Evolutionary conservation across 2,329 filamentous ascomycete species (phyloP).

Genomic region (Exophiala xenobiotica): DNA sequence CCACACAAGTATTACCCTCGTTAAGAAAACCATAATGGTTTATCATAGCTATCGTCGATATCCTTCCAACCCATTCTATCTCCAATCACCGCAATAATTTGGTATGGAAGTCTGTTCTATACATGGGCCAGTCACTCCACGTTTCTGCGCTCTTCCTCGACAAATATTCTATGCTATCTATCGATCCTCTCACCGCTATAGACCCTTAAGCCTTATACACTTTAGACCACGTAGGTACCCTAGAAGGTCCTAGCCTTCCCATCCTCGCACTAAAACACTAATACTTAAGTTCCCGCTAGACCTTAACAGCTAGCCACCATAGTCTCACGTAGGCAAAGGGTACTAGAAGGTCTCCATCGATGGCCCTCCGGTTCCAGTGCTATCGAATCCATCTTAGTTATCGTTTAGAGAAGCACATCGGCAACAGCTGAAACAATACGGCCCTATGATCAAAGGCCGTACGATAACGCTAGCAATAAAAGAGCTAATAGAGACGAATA

Average conservation of each 20-base stretch:
- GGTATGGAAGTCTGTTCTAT: neutral
- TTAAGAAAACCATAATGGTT: neutral
- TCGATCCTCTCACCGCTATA: neutral
- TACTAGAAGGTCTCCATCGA: slow-evolving; percentile 1
- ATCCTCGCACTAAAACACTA: neutral
- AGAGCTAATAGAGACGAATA: neutral
- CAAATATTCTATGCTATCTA: neutral
- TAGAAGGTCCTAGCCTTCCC: neutral
- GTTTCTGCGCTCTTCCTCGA: neutral
- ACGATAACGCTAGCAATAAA: neutral
- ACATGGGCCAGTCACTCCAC: neutral
- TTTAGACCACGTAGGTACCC: neutral
- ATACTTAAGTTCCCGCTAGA: neutral
- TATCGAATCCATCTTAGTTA: neutral
- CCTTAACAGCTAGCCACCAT: neutral
- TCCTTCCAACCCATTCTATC: neutral
- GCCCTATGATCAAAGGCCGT: neutral
- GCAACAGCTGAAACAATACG: neutral
- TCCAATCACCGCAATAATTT: neutral
- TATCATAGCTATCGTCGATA: neutral
- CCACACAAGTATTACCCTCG: neutral
- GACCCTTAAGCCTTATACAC: neutral
- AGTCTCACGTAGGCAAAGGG: neutral
- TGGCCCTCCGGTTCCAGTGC: neutral
- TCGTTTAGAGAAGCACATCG: slow-evolving; percentile 1